These are phyloP conservation scores for Clonostachys byssicola DNA, from an alignment of 2,329 filamentous ascomycete genomes.

Conservation along the genomic window DNA sequence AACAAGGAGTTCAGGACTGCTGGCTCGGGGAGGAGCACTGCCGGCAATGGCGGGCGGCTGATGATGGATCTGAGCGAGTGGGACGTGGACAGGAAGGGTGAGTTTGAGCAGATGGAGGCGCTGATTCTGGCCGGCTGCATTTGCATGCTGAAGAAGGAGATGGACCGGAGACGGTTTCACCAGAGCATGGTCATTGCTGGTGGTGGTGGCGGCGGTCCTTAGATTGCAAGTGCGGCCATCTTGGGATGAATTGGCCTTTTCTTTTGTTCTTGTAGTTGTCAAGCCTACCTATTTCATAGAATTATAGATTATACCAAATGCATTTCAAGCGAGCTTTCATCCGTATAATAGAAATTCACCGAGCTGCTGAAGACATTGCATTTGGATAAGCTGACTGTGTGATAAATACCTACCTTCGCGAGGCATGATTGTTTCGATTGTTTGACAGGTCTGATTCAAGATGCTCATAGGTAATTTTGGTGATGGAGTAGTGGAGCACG, in stretches of 20 bases:
- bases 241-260: not conserved
- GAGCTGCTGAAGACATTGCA: too few relatives aligned
- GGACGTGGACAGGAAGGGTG: constrained; percentile 19
- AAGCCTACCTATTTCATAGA: not conserved
- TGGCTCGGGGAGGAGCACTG: constrained; percentile 28
- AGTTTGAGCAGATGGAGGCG: constrained; percentile 36
- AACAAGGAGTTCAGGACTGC: constrained; percentile 28
- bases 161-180: constrained; percentile 49
- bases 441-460: too few relatives aligned
- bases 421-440: too few relatives aligned
- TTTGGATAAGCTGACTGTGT: too few relatives aligned
- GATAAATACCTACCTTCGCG: too few relatives aligned
- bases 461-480: too few relatives aligned
- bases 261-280: not conserved
- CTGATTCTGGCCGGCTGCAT: constrained; percentile 52
- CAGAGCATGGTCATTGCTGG: constrained; percentile 42
- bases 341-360: too few relatives aligned
- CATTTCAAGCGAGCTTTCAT: too few relatives aligned
- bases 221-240: not conserved
- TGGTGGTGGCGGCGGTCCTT: constrained; percentile 11
- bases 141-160: constrained; percentile 62
- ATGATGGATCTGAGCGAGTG: constrained; percentile 33
- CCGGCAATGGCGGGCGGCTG: constrained; percentile 47
- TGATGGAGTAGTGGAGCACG: too few relatives aligned
- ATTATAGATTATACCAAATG: not conserved